Evolutionary conservation across 2,329 filamentous ascomycete species (phyloP), one percentile per base, ranked within the genome.

Genomic region (Fusarium penzigii): DNA sequence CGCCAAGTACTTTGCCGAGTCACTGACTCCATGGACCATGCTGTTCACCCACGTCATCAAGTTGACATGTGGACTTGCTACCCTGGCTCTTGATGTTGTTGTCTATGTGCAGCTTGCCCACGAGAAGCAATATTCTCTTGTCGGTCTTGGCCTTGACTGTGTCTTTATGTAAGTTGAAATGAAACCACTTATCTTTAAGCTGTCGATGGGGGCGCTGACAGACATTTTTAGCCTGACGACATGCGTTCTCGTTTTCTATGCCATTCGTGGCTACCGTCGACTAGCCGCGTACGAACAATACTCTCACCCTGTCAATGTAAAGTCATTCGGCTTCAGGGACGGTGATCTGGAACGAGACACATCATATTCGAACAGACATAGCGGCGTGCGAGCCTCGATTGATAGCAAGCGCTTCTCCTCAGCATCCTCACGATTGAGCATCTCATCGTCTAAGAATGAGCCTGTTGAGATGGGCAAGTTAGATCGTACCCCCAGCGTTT

Each of bases 21-120:
- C 75, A 1, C 65, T 84, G 48, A 83, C 81, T 11, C 81, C 81
- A 2, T 78, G 80, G 66, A 76, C 75, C 6, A 75, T 84, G 71
- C 67, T 84, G 4, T 76, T 78, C 55, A 76, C 75, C 16, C 77
- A 81, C 53, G 65, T 78, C 51, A 57, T 83, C 61, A 83, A 82
- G 58, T 56, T 79, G 41, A 72, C 75, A 1, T 74, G 79, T 17
- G 73, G 78, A 0, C 57, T 70, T 7, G 74, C 73, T 36, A 77
- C 79, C 25, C 68, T 84, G 20, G 76, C 70, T 1, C 70, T 84
- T 25, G 80, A 84, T 52, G 67, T 81, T 25, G 72, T 80, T 36
- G 72, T 82, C n/a, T 80, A 81, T 54, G 65, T 75, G 5, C 65
- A 74, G 48, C 68, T 25, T 7, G 20, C 70, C 20, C 68, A 69